Conservation (phyloP, 2,329 filamentous ascomycete species). For the Cadophora sp. region DNA sequence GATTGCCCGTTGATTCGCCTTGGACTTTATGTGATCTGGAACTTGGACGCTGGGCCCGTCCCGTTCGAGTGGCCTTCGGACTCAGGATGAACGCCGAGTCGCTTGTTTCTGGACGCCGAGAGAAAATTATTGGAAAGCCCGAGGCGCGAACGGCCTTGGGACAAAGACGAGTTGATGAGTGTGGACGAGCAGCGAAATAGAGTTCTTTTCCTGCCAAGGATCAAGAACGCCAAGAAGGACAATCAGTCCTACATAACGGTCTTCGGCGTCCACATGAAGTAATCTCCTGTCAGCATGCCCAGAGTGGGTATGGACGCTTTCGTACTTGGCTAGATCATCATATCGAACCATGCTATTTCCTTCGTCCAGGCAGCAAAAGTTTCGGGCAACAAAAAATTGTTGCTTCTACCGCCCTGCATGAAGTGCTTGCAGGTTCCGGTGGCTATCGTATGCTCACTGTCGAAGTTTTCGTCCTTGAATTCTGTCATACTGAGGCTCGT, state of each 20-base stretch:
- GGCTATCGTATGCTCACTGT: background rate
- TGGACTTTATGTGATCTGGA: background rate
- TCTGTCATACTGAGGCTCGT: no score
- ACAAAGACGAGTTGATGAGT: background rate
- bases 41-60: background rate
- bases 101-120: slow-evolving; percentile 6
- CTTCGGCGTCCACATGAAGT: background rate
- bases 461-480: background rate
- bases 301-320: background rate
- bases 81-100: slow-evolving; percentile 2
- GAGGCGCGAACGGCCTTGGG: background rate
- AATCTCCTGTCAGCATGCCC: background rate
- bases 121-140: background rate
- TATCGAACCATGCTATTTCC: background rate
- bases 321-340: no score
- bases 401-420: background rate
- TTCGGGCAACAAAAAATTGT: background rate
- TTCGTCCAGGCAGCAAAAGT: background rate
- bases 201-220: background rate
- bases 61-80: background rate
- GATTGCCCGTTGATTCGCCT: background rate
- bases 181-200: background rate
- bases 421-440: no score
- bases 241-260: background rate
- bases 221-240: background rate